Evolutionary conservation across 2,329 filamentous ascomycete species (phyloP).

Genomic region (Trichoderma sp.): DNA sequence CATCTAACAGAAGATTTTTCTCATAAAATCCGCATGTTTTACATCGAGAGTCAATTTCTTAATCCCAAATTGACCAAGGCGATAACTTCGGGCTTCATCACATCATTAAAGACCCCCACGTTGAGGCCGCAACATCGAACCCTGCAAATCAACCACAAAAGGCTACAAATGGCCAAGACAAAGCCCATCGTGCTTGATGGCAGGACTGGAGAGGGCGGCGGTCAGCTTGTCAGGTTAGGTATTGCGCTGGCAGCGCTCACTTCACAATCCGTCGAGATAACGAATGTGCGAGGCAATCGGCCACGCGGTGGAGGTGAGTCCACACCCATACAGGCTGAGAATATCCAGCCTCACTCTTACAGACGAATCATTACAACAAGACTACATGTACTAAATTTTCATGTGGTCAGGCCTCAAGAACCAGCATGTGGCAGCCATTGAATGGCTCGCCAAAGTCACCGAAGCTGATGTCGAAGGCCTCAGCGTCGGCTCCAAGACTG

Average conservation of each 20-base stretch:
- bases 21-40: background rate
- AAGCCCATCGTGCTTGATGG: conserved; percentile 55
- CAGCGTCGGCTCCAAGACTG: conserved; percentile 49
- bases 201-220: conserved; percentile 61
- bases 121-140: background rate
- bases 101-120: background rate
- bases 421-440: conserved; percentile 60
- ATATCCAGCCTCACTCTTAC: background rate
- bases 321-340: background rate
- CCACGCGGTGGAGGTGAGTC: conserved; percentile 33
- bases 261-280: conserved; percentile 53
- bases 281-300: conserved; percentile 58
- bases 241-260: conserved; percentile 58
- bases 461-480: conserved; percentile 53
- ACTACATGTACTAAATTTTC: background rate
- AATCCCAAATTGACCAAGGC: background rate
- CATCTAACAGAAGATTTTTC: background rate
- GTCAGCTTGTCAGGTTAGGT: conserved; percentile 60
- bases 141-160: background rate
- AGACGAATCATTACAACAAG: background rate
- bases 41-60: background rate
- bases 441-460: conserved; percentile 55
- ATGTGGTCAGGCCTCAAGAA: conserved; percentile 54
- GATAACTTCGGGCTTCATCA: background rate
- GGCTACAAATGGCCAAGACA: conserved; percentile 17